Evolutionary conservation across 148 eudicot genomes (phyloP).

Genomic region (Simmondsia chinensis): DNA sequence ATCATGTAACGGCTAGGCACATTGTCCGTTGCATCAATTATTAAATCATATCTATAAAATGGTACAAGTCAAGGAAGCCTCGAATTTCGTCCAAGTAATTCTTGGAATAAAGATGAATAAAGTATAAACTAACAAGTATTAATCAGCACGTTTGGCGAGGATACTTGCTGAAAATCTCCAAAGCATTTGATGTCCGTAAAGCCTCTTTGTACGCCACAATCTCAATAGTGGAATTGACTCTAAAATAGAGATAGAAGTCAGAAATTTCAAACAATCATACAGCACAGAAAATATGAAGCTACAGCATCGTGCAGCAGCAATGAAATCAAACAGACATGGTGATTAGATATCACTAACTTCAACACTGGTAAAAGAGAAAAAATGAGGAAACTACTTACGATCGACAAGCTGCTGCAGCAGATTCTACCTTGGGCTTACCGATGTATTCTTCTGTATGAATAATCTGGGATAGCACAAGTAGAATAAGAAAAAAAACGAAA

Average conservation of each 20-base stretch:
- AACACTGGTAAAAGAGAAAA: too few species aligned
- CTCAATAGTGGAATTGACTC: slow-evolving; percentile 76
- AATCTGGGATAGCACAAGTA: slow-evolving; percentile 30
- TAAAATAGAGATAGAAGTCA: slow-evolving; percentile 15
- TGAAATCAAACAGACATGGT: not conserved
- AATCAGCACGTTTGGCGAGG: slow-evolving; percentile 9
- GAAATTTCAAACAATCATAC: not conserved
- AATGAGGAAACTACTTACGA: slow-evolving; percentile 43
- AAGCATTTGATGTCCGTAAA: slow-evolving; percentile 77
- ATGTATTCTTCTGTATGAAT: slow-evolving; percentile 86
- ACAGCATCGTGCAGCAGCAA: not conserved
- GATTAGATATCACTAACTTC: not conserved
- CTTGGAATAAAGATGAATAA: not conserved
- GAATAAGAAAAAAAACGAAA: not conserved
- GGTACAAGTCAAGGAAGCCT: slow-evolving; percentile 22
- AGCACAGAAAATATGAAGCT: too few species aligned
- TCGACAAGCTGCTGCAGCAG: slow-evolving; percentile 93
- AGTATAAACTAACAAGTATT: not conserved
- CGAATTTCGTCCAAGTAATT: slow-evolving; percentile 1
- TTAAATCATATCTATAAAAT: slow-evolving; percentile 63
- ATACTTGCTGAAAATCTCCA: slow-evolving; percentile 94
- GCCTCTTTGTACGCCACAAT: slow-evolving; percentile 84
- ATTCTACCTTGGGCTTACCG: slow-evolving; percentile 88
- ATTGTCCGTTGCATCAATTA: slow-evolving; percentile 95
- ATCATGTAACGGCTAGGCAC: slow-evolving; percentile 96